Evolutionary conservation across 164 flowering plant species (phyloP).

Genomic region (Umbilicus rupestris): DNA sequence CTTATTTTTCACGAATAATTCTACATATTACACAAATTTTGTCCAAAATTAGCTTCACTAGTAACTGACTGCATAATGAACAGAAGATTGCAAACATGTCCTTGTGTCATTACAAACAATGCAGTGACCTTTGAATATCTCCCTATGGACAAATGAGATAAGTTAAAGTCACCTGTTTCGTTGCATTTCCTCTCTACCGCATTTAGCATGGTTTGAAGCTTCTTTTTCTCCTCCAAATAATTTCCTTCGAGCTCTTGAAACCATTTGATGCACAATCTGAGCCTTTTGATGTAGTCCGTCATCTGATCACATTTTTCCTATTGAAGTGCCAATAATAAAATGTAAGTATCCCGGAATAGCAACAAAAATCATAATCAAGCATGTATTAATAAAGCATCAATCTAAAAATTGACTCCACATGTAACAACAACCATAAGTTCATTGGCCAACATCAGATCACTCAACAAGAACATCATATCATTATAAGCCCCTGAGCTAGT

Average conservation of each 20-base stretch:
- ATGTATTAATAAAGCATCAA: neutral
- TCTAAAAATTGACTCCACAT: neutral
- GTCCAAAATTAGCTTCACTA: neutral
- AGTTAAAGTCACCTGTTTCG: conserved; percentile 38
- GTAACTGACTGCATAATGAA: neutral
- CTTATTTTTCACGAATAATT: conserved; percentile 37
- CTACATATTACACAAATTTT: conserved; percentile 21
- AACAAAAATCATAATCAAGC: neutral
- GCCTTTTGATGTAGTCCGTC: conserved; percentile 53
- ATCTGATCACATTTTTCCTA: conserved; percentile 68
- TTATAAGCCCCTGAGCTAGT: neutral
- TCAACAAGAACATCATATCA: neutral
- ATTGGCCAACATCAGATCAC: too few relatives aligned
- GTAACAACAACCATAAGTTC: too few relatives aligned
- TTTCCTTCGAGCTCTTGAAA: conserved; percentile 49
- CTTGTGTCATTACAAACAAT: neutral
- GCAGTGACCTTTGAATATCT: neutral
- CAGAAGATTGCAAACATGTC: neutral
- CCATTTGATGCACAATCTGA: conserved; percentile 64
- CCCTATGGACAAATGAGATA: neutral
- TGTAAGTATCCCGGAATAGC: neutral
- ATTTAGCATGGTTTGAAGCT: conserved; percentile 29
- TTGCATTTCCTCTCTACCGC: conserved; percentile 29
- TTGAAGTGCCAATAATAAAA: neutral
- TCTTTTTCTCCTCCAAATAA: conserved; percentile 39